A percentile compares a stretch with the other conserved stretches of the same genome.
These are phyloP conservation scores for Crithidia acanthocephali DNA, from an alignment of 208 protist species.

Conservation along the genomic window DNA sequence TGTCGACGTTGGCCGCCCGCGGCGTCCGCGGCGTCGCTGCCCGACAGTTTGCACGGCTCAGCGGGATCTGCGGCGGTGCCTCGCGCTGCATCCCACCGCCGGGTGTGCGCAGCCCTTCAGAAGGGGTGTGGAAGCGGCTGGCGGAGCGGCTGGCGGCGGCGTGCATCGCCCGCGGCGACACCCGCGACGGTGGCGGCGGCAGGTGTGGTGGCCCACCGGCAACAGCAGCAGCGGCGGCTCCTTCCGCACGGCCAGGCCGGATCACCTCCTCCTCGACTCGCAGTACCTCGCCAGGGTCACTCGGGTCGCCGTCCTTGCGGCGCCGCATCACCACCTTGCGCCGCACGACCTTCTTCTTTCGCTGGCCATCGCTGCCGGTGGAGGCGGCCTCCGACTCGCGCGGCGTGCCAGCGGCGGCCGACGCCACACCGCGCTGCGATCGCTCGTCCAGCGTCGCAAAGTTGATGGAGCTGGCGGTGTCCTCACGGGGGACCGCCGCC, in stretches of 20 bases:
- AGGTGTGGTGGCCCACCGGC: background rate
- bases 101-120: slow-evolving; percentile 21
- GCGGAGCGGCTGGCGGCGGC: slow-evolving; percentile 39
- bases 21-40: slow-evolving; percentile 21
- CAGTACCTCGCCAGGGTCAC: slow-evolving; percentile 27
- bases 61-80: slow-evolving; percentile 28
- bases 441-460: background rate
- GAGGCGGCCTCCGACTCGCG: slow-evolving; percentile 16
- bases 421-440: slow-evolving; percentile 1
- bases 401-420: slow-evolving; percentile 9
- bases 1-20: background rate
- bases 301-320: slow-evolving; percentile 28
- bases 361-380: slow-evolving; percentile 10
- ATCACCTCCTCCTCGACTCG: slow-evolving; percentile 33
- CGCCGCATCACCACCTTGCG: slow-evolving; percentile 35
- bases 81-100: slow-evolving; percentile 13
- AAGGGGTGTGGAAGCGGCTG: slow-evolving; percentile 25
- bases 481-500: slow-evolving; percentile 1
- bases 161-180: slow-evolving; percentile 49
- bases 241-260: slow-evolving; percentile 25
- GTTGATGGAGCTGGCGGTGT: slow-evolving; percentile 7
- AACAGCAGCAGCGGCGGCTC: background rate
- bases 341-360: slow-evolving; percentile 26
- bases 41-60: slow-evolving; percentile 25
- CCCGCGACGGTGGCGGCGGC: slow-evolving; percentile 39